These are phyloP conservation scores for Cardamine occulta DNA, from an alignment of 345 rosid species.

Conservation along the genomic window DNA sequence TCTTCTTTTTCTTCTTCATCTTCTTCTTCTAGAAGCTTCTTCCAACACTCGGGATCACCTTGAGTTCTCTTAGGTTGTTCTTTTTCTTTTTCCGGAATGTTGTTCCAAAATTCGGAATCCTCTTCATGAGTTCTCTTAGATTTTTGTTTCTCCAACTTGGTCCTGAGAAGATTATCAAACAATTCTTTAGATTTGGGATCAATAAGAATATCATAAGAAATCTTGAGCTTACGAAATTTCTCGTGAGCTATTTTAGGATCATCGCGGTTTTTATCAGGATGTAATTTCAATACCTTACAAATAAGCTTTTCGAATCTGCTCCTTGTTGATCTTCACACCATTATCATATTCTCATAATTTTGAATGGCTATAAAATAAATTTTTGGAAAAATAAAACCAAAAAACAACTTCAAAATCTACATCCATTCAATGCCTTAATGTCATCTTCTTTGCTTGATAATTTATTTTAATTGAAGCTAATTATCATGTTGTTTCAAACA, in stretches of 20 bases:
- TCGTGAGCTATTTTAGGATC: constrained; percentile 62
- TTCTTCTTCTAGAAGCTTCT: too few relatives aligned
- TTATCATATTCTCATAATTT: too few relatives aligned
- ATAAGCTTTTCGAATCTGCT: constrained; percentile 72
- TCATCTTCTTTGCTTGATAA: background rate
- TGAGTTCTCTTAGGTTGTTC: too few relatives aligned
- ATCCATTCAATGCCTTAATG: too few relatives aligned
- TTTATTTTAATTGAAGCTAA: too few relatives aligned
- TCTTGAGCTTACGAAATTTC: constrained; percentile 65
- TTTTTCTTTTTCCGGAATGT: too few relatives aligned
- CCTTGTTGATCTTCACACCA: constrained; percentile 63
- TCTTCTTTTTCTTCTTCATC: too few relatives aligned
- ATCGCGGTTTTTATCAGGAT: constrained; percentile 75
- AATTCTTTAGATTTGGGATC: constrained; percentile 70
- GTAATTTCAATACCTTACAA: constrained; percentile 66
- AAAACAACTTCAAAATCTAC: too few relatives aligned
- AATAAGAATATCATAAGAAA: constrained; percentile 64
- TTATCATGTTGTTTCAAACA: too few relatives aligned
- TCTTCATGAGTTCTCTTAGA: background rate
- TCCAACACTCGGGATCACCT: too few relatives aligned
- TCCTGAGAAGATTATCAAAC: constrained; percentile 64
- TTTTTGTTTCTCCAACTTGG: constrained; percentile 48
- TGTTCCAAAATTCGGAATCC: background rate
- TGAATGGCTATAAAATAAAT: too few relatives aligned
- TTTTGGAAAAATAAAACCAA: too few relatives aligned